A percentile compares a stretch with the other conserved stretches of the same genome.
Conservation (phyloP, 257 asterid genomes). For the Ilex asprella region DNA sequence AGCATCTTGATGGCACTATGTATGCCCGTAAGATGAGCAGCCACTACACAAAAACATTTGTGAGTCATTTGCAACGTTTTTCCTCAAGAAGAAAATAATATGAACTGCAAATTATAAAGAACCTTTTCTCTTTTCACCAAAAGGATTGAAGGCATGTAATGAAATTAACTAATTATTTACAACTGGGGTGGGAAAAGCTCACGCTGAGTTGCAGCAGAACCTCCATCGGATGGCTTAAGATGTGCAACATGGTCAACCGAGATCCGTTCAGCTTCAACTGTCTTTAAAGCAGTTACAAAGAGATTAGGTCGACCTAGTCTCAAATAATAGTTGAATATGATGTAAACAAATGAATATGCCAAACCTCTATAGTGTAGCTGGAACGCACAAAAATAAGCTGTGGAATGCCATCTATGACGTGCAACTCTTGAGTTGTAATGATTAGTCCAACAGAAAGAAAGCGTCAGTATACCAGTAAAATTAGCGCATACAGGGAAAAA, state of each 20-base stretch:
- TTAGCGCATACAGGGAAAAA: neutral
- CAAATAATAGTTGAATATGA: conserved; percentile 7
- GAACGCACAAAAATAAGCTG: conserved; percentile 89
- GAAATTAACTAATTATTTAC: no score
- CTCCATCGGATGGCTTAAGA: conserved; percentile 95
- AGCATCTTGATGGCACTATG: conserved; percentile 98
- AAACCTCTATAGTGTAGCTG: conserved; percentile 89
- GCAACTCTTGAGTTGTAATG: conserved; percentile 58
- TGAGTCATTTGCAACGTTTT: neutral
- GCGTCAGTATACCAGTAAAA: neutral
- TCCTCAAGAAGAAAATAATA: no score
- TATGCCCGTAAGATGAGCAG: conserved; percentile 96
- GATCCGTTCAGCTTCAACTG: conserved; percentile 97
- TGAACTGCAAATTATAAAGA: no score
- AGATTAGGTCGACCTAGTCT: conserved; percentile 6
- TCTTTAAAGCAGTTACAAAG: conserved; percentile 35
- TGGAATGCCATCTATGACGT: conserved; percentile 87
- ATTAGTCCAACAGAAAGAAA: conserved; percentile 17
- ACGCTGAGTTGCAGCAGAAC: conserved; percentile 98
- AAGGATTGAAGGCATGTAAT: no score
- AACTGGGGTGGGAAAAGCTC: conserved; percentile 15
- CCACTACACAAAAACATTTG: conserved; percentile 44
- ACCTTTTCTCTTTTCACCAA: no score
- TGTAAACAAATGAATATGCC: conserved; percentile 8
- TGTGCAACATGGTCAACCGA: conserved; percentile 98